These are phyloP conservation scores for Epichloe baconii DNA, from an alignment of 2,329 filamentous ascomycete genomes.

Conservation along the genomic window DNA sequence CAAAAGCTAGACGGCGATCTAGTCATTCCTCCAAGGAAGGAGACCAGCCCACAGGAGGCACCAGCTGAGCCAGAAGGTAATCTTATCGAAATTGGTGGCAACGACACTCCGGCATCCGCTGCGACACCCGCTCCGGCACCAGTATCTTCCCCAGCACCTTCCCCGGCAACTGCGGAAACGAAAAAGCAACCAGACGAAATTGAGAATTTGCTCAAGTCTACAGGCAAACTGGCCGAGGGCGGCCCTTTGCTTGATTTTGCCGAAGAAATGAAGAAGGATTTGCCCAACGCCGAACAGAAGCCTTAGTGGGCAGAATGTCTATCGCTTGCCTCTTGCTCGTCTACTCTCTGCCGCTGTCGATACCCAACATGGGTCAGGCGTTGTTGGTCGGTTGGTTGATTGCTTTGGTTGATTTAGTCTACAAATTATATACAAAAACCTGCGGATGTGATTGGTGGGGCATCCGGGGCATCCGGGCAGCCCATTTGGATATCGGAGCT, in stretches of 20 bases:
- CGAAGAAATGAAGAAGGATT: conserved; percentile 36
- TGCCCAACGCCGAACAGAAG: conserved; percentile 22
- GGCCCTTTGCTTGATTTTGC: conserved; percentile 43
- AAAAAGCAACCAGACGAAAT: conserved; percentile 23
- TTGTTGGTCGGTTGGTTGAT: not conserved
- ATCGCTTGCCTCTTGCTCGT: not conserved
- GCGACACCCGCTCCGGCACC: not conserved
- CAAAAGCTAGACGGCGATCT: conserved; percentile 47
- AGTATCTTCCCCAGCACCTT: not conserved
- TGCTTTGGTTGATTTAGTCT: not conserved
- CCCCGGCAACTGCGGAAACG: not conserved
- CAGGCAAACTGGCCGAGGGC: conserved; percentile 31
- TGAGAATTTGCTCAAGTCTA: conserved; percentile 29
- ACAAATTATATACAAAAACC: not conserved
- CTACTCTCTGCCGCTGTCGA: not conserved
- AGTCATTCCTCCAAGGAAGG: conserved; percentile 36
- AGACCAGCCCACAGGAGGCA: not conserved
- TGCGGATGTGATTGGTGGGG: not conserved
- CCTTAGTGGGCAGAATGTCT: not conserved
- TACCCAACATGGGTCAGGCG: conserved; percentile 4
- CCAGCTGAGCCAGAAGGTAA: conserved; percentile 18
- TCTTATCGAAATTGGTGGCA: conserved; percentile 45
- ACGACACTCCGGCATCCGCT: conserved; percentile 1
- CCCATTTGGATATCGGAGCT: not conserved
- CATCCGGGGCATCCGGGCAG: not conserved